A percentile compares a stretch with the other conserved stretches of the same genome.
Evolutionary conservation across 75 land plant genomes (phyloP).

Genomic region (Ceratopteris richardii): DNA sequence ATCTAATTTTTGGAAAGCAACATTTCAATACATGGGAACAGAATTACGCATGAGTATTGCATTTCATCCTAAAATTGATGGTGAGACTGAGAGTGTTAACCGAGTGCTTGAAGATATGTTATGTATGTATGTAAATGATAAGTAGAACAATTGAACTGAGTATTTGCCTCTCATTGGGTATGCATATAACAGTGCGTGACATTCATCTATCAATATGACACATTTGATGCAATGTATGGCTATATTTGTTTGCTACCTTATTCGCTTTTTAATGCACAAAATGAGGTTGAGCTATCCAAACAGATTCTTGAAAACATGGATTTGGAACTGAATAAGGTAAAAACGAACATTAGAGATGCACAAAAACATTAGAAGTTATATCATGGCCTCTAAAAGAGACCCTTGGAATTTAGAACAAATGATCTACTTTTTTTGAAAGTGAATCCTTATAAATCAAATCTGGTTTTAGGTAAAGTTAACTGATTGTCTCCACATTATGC

Average conservation of each 20-base stretch:
- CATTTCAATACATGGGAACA: neutral
- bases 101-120: slow-evolving; percentile 9
- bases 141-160: slow-evolving; percentile 11
- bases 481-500: slow-evolving; percentile 1
- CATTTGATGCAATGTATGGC: slow-evolving; percentile 12
- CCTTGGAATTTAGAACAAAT: neutral
- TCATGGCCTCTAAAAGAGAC: neutral
- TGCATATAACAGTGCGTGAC: slow-evolving; percentile 26
- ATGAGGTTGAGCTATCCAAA: neutral
- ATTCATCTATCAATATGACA: slow-evolving; percentile 5
- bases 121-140: slow-evolving; percentile 5
- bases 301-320: neutral
- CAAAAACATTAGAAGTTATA: neutral
- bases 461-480: neutral
- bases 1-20: slow-evolving; percentile 11
- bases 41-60: neutral
- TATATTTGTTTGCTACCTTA: neutral
- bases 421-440: slow-evolving; percentile 1
- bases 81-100: slow-evolving; percentile 20
- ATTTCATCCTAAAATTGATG: slow-evolving; percentile 29
- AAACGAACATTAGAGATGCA: neutral
- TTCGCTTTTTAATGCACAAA: neutral
- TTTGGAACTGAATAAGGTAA: neutral
- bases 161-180: slow-evolving; percentile 24
- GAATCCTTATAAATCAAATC: neutral